These are phyloP conservation scores for Fraxinus floribunda DNA, from an alignment of 305 asterid genomes.

Conservation along the genomic window DNA sequence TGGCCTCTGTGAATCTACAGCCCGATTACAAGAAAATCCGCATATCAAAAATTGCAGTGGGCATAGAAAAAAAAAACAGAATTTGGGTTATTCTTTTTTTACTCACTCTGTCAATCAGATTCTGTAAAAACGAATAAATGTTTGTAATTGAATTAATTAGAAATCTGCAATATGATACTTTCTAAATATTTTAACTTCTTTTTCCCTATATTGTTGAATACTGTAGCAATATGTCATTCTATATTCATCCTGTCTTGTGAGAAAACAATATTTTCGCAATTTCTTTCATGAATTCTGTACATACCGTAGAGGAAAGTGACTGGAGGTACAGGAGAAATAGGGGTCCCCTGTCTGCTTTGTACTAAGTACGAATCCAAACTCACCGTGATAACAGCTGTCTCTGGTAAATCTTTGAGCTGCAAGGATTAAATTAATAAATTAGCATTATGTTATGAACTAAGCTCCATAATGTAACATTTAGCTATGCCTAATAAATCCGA, in stretches of 20 bases:
- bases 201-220: not conserved
- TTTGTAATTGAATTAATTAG: not conserved
- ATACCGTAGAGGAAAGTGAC: slow-evolving; percentile 90
- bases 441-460: not conserved
- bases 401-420: slow-evolving; percentile 60
- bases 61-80: not conserved
- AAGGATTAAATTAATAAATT: not conserved
- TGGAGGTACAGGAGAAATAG: slow-evolving; percentile 74
- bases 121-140: not conserved
- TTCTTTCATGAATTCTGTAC: slow-evolving; percentile 5
- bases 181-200: not conserved
- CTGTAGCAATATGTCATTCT: not conserved
- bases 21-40: slow-evolving; percentile 11
- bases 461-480: not conserved
- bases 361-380: slow-evolving; percentile 60
- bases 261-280: not conserved
- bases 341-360: slow-evolving; percentile 71
- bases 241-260: not conserved
- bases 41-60: not conserved
- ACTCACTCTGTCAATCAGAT: not conserved
- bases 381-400: slow-evolving; percentile 60
- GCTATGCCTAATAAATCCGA: not conserved
- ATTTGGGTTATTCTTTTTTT: not conserved
- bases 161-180: not conserved
- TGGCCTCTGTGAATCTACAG: slow-evolving; percentile 74